These are phyloP conservation scores for Meripilus lineatus DNA, from an alignment of 1,284 basidiomycete species.

Conservation along the genomic window DNA sequence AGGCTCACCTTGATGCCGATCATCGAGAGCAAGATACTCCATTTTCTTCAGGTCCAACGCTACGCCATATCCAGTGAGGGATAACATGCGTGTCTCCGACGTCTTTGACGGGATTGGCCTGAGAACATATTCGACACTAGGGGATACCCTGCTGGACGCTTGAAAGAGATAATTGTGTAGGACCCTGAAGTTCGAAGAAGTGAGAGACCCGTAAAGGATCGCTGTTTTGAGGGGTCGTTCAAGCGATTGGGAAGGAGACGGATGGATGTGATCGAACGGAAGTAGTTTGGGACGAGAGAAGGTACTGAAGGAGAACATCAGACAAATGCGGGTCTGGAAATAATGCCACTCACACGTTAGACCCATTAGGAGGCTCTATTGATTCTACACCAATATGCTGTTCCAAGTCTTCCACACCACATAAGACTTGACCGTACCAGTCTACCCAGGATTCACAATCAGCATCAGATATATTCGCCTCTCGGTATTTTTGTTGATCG, in stretches of 20 bases:
- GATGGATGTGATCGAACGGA: conserved; percentile 69
- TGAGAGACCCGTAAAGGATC: conserved; percentile 67
- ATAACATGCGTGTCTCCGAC: conserved; percentile 44
- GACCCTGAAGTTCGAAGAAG: conserved; percentile 56
- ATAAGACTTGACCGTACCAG: conserved; percentile 78
- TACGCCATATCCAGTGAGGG: conserved; percentile 77
- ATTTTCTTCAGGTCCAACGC: conserved; percentile 93
- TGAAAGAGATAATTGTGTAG: conserved; percentile 61
- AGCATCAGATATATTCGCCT: conserved; percentile 12
- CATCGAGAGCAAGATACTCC: conserved; percentile 94
- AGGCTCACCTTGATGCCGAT: conserved; percentile 42
- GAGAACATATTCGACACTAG: conserved; percentile 56
- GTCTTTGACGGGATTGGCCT: conserved; percentile 53
- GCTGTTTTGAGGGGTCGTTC: conserved; percentile 51
- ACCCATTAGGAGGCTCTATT: conserved; percentile 35
- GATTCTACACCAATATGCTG: conserved; percentile 53
- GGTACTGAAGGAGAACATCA: conserved; percentile 7
- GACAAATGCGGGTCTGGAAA: conserved; percentile 13
- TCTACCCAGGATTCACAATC: conserved; percentile 83
- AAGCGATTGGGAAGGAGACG: conserved; percentile 35
- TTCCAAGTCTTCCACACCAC: conserved; percentile 61
- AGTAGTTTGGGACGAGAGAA: conserved; percentile 40
- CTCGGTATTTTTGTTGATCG: conserved; percentile 28
- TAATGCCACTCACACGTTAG: conserved; percentile 24
- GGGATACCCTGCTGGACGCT: conserved; percentile 39